These are phyloP conservation scores for Plasmodium berghei DNA, from an alignment of 169 alveolate genomes.

Conservation along the genomic window DNA sequence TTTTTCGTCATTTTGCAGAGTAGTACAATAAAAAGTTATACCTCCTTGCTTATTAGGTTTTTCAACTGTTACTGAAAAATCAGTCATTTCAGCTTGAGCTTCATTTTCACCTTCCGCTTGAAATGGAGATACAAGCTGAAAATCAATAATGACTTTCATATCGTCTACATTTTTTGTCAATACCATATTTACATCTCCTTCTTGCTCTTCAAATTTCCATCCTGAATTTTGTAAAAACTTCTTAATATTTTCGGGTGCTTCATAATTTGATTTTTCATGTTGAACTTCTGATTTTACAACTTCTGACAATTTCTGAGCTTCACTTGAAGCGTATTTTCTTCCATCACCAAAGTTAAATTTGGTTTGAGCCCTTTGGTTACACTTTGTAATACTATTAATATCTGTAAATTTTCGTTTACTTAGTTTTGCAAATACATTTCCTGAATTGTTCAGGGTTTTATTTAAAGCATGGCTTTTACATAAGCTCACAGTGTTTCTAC, in stretches of 20 bases:
- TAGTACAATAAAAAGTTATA: conserved; percentile 89
- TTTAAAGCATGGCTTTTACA: conserved; percentile 42
- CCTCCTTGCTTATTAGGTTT: conserved; percentile 87
- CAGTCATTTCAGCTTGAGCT: conserved; percentile 91
- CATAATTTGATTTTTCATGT: conserved; percentile 88
- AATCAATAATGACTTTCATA: conserved; percentile 87
- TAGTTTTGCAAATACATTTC: conserved; percentile 15
- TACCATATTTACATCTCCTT: conserved; percentile 89
- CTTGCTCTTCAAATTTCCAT: conserved; percentile 88
- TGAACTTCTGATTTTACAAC: conserved; percentile 86
- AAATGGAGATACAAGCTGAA: conserved; percentile 88
- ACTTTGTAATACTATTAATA: conserved; percentile 29
- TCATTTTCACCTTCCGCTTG: conserved; percentile 91
- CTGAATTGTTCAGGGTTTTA: conserved; percentile 29
- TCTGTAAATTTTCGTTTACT: conserved; percentile 47
- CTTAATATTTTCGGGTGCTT: conserved; percentile 84
- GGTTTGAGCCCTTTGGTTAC: conserved; percentile 28
- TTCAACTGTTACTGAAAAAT: conserved; percentile 90
- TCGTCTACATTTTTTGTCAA: conserved; percentile 86
- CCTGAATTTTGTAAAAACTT: conserved; percentile 83
- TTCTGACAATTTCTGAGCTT: conserved; percentile 84
- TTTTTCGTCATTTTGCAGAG: conserved; percentile 88
- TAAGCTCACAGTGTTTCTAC: conserved; percentile 44
- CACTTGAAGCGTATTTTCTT: conserved; percentile 80
- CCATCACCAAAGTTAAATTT: conserved; percentile 14